These are phyloP conservation scores for Apiospora koreana DNA, from an alignment of 2,329 filamentous ascomycete species.

Conservation along the genomic window DNA sequence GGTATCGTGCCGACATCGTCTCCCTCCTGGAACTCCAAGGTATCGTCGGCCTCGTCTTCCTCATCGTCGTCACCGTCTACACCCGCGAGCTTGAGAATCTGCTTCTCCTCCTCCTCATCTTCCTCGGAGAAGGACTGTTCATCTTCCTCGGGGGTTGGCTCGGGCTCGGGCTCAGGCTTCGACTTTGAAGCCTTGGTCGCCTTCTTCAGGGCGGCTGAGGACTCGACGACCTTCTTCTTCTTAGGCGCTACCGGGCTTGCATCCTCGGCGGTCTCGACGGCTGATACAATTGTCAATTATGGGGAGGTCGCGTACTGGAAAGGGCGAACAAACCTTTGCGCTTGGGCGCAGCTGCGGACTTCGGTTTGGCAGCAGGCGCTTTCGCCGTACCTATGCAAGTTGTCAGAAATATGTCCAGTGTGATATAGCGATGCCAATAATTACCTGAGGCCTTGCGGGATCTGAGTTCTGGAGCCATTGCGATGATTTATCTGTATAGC, in stretches of 20 bases:
- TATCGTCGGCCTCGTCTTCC: constrained; percentile 33
- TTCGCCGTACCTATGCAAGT: neutral
- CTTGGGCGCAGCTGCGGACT: constrained; percentile 29
- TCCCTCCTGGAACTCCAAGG: constrained; percentile 44
- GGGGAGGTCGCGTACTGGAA: neutral
- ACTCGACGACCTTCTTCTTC: constrained; percentile 46
- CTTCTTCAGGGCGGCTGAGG: constrained; percentile 22
- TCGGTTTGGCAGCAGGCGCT: constrained; percentile 35
- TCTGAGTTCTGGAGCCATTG: constrained; percentile 18
- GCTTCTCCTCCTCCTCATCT: constrained; percentile 43
- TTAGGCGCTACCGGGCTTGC: constrained; percentile 45
- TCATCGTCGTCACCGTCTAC: constrained; percentile 49
- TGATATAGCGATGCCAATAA: neutral
- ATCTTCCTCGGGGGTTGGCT: constrained; percentile 46
- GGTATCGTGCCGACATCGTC: constrained; percentile 55
- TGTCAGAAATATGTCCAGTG: neutral
- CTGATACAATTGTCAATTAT: constrained; percentile 31
- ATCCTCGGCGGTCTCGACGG: constrained; percentile 47
- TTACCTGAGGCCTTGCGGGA: constrained; percentile 15
- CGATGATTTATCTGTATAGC: constrained; percentile 5
- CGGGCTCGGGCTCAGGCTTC: constrained; percentile 34
- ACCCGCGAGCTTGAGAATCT: constrained; percentile 45
- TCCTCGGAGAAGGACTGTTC: constrained; percentile 30
- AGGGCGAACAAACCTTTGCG: constrained; percentile 35
- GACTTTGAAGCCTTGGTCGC: constrained; percentile 25